Evolutionary conservation across 306 rosid genomes (phyloP).

Genomic region (Pterocarpus santalinus): DNA sequence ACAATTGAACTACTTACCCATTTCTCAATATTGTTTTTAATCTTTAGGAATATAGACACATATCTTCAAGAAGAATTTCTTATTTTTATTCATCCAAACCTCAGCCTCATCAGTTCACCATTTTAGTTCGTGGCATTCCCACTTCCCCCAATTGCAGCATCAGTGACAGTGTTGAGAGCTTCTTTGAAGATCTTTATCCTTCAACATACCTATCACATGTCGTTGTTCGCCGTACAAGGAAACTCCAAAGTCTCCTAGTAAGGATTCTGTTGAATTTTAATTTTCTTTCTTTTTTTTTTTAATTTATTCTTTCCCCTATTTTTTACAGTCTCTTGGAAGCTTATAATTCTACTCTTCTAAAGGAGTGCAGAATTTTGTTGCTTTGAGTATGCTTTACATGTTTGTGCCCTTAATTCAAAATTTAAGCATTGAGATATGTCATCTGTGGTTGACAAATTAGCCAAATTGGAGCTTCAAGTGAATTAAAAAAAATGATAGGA

Average conservation of each 20-base stretch:
- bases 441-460: constrained; percentile 21
- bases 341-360: constrained; percentile 5
- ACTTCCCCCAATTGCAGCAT: constrained; percentile 57
- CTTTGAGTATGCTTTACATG: constrained; percentile 4
- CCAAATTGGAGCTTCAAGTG: constrained; percentile 15
- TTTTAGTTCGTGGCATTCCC: constrained; percentile 84
- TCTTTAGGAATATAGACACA: constrained; percentile 81
- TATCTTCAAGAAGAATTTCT: constrained; percentile 75
- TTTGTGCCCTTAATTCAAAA: constrained; percentile 25
- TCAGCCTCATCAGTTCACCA: constrained; percentile 89
- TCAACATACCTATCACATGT: constrained; percentile 77
- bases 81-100: constrained; percentile 85
- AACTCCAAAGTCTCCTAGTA: constrained; percentile 72
- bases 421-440: constrained; percentile 8
- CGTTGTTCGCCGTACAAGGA: constrained; percentile 75
- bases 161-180: constrained; percentile 71
- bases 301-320: constrained; percentile 22
- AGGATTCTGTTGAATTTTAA: constrained; percentile 47
- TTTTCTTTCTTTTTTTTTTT: constrained; percentile 31
- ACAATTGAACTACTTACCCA: constrained; percentile 49
- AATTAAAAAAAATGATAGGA: neutral
- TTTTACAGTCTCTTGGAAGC: constrained; percentile 14
- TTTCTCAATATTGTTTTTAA: constrained; percentile 37
- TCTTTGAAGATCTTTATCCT: constrained; percentile 81
- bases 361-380: neutral